Conservation (phyloP, 805 yeast species). For the Barnettozyma siamensis region DNA sequence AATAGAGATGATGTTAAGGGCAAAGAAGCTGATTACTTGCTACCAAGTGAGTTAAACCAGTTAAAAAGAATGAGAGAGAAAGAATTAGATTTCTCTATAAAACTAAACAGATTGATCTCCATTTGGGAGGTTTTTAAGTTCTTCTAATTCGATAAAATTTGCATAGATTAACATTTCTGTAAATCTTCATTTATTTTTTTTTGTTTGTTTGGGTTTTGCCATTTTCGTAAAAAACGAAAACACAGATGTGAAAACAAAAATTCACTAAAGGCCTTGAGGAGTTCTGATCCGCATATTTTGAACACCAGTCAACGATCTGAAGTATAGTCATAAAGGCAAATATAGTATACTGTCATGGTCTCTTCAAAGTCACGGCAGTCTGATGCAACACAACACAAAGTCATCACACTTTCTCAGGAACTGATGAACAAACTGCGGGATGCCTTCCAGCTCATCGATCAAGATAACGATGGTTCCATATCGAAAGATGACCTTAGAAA, state of each 20-base stretch:
- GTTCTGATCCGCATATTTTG: too few relatives aligned
- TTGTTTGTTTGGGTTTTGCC: not conserved
- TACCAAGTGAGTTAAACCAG: slow-evolving; percentile 71
- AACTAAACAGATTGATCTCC: slow-evolving; percentile 48
- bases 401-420: slow-evolving; percentile 44
- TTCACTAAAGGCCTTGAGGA: too few relatives aligned
- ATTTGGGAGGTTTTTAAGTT: slow-evolving; percentile 52
- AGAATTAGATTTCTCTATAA: slow-evolving; percentile 50
- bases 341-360: too few relatives aligned
- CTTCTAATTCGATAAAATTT: slow-evolving; percentile 1
- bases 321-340: too few relatives aligned
- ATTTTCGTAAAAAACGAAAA: slow-evolving; percentile 8
- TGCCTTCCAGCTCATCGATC: slow-evolving; percentile 75
- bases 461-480: slow-evolving; percentile 69
- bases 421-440: slow-evolving; percentile 65
- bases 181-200: not conserved
- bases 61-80: slow-evolving; percentile 53
- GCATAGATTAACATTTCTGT: too few relatives aligned
- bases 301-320: slow-evolving; percentile 3
- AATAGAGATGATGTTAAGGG: slow-evolving; percentile 89
- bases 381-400: too few relatives aligned
- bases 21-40: slow-evolving; percentile 64
- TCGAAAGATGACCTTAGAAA: slow-evolving; percentile 48
- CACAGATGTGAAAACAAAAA: too few relatives aligned
- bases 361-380: too few relatives aligned